A percentile compares a stretch with the other conserved stretches of the same genome.
These are phyloP conservation scores for Leccinum olivaceopallidum DNA, from an alignment of 768 basidiomycete species.

Conservation along the genomic window DNA sequence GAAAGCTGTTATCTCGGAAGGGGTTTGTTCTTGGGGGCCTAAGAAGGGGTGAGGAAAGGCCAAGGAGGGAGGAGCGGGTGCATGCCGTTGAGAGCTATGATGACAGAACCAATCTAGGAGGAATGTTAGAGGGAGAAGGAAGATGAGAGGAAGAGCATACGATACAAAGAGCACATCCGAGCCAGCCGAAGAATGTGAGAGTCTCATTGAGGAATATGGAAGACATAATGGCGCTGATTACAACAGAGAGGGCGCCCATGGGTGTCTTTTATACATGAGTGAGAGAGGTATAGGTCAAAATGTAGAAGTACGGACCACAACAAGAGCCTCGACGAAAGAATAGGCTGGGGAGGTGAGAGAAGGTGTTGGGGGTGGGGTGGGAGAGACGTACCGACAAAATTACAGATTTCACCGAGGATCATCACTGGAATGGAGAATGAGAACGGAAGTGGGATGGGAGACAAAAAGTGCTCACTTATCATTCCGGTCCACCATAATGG, in stretches of 20 bases:
- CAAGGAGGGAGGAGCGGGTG: not conserved
- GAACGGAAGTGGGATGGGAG: not conserved
- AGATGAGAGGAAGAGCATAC: conserved; percentile 45
- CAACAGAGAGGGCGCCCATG: conserved; percentile 94
- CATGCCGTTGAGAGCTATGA: conserved; percentile 88
- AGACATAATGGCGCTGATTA: conserved; percentile 90
- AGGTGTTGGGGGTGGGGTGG: not conserved
- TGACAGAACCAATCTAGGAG: conserved; percentile 73
- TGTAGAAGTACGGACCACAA: conserved; percentile 64
- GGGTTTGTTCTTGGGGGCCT: conserved; percentile 70
- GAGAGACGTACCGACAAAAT: conserved; percentile 68
- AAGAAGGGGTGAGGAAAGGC: conserved; percentile 5
- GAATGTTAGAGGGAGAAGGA: not conserved
- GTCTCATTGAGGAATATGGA: conserved; percentile 92
- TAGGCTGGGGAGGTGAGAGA: conserved; percentile 51
- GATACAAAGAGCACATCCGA: conserved; percentile 91
- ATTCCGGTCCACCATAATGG: conserved; percentile 94
- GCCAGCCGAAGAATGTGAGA: conserved; percentile 95
- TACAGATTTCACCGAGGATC: conserved; percentile 89
- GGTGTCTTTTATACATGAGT: conserved; percentile 60
- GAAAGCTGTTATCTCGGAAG: conserved; percentile 72
- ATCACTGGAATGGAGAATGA: conserved; percentile 55
- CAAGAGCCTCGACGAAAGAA: conserved; percentile 88
- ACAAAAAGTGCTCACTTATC: conserved; percentile 50
- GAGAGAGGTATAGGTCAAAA: conserved; percentile 2